A percentile compares a stretch with the other conserved stretches of the same genome.
phyloP scores from a whole-genome alignment of 306 rosid genomes.

The Gastrolobium villosum region DNA sequence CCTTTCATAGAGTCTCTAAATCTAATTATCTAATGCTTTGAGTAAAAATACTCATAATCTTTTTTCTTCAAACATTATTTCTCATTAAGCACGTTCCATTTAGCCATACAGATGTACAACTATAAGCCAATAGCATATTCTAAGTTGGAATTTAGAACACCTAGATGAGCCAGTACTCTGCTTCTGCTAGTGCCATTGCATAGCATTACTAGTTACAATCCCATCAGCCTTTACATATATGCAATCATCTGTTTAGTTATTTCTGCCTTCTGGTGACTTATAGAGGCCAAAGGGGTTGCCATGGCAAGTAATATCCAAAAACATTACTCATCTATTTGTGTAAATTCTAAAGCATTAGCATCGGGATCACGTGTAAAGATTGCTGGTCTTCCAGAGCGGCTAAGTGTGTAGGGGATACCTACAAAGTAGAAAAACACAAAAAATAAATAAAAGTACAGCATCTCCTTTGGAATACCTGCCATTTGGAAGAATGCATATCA shows the following conservation, averaged over 20 bases:
- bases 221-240: conserved; percentile 29
- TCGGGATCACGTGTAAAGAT: conserved; percentile 93
- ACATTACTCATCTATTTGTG: conserved; percentile 75
- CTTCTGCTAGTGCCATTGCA: conserved; percentile 40
- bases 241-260: conserved; percentile 43
- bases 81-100: conserved; percentile 2
- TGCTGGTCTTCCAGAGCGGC: conserved; percentile 97
- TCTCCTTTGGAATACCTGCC: not conserved
- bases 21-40: not conserved
- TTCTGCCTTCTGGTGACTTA: conserved; percentile 29
- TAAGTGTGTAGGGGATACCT: conserved; percentile 92
- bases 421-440: conserved; percentile 34
- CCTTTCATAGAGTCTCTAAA: not conserved
- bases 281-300: conserved; percentile 21
- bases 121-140: conserved; percentile 35
- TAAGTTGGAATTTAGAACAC: not conserved
- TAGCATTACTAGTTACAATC: conserved; percentile 29
- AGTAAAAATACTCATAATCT: conserved; percentile 28
- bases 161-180: not conserved
- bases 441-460: not conserved
- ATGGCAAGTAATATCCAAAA: conserved; percentile 21
- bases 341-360: conserved; percentile 91
- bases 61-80: conserved; percentile 6
- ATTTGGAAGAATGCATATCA: conserved; percentile 7
- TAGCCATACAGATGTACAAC: not conserved